phyloP scores from a whole-genome alignment of 177 flowering plant species.

The Vitis hybrid region DNA sequence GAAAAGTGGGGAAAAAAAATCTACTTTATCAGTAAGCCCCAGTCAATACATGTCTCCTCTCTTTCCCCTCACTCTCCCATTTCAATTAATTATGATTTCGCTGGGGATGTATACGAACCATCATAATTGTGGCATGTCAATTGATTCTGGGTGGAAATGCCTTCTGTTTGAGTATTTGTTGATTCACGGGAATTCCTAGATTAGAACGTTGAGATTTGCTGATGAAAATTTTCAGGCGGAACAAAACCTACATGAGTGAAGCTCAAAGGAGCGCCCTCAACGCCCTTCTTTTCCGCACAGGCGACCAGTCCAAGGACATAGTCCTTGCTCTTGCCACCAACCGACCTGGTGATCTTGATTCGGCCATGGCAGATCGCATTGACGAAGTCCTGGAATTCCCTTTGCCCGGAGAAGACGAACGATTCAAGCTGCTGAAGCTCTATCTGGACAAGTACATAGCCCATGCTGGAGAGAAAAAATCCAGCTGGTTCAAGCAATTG shows the following conservation, averaged over 20 bases:
- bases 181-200: background rate
- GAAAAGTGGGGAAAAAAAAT: no score
- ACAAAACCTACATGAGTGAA: constrained; percentile 98
- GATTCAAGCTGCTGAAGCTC: constrained; percentile 76
- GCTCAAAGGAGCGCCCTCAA: constrained; percentile 98
- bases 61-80: background rate
- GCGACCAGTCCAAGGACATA: constrained; percentile 97
- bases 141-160: background rate
- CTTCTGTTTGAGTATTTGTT: background rate
- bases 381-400: constrained; percentile 95
- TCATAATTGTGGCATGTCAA: background rate
- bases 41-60: no score
- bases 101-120: background rate
- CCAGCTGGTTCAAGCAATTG: constrained; percentile 45
- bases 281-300: constrained; percentile 93
- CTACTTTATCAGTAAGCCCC: no score
- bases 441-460: constrained; percentile 88
- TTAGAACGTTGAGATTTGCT: background rate
- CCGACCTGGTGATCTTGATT: constrained; percentile 96
- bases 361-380: constrained; percentile 92
- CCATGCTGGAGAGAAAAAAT: constrained; percentile 58
- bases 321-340: constrained; percentile 98
- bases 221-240: constrained; percentile 57
- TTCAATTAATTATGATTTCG: background rate
- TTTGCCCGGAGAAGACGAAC: constrained; percentile 82